Conservation (phyloP, 2,329 filamentous ascomycete genomes). For the Cladosporium sp. region DNA sequence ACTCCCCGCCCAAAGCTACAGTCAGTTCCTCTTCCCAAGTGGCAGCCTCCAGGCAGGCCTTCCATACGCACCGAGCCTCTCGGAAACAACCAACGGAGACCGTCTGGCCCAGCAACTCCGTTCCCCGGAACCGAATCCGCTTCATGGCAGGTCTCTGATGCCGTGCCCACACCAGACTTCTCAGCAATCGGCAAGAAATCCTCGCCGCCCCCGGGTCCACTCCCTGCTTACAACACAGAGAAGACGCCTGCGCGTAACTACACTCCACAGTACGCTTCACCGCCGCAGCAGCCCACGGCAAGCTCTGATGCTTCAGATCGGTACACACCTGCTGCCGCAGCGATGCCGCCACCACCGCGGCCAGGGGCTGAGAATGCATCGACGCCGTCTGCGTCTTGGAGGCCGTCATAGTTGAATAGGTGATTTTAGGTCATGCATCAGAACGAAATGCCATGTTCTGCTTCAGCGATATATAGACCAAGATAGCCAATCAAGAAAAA, state of each 20-base stretch:
- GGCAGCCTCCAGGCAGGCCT: constrained; percentile 13
- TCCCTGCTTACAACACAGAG: neutral
- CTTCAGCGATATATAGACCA: neutral
- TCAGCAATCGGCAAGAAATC: neutral
- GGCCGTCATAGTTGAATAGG: neutral
- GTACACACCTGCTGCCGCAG: neutral
- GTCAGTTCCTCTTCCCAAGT: constrained; percentile 11
- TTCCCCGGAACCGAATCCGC: constrained; percentile 1
- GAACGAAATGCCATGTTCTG: neutral
- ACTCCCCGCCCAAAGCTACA: neutral
- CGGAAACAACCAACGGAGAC: constrained; percentile 14
- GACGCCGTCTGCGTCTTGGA: constrained; percentile 7
- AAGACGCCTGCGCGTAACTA: constrained; percentile 6
- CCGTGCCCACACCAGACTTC: neutral
- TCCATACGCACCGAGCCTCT: constrained; percentile 1
- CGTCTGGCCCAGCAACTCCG: constrained; percentile 19
- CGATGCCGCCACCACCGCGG: constrained; percentile 19
- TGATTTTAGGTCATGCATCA: neutral
- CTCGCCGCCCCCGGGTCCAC: neutral
- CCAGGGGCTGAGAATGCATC: neutral
- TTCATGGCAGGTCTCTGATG: neutral
- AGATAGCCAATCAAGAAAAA: neutral
- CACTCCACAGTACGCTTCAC: neutral
- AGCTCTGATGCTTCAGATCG: neutral
- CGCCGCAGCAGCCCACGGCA: neutral